These are phyloP conservation scores for Malus domestica DNA, from an alignment of 306 rosid species.

Conservation along the genomic window DNA sequence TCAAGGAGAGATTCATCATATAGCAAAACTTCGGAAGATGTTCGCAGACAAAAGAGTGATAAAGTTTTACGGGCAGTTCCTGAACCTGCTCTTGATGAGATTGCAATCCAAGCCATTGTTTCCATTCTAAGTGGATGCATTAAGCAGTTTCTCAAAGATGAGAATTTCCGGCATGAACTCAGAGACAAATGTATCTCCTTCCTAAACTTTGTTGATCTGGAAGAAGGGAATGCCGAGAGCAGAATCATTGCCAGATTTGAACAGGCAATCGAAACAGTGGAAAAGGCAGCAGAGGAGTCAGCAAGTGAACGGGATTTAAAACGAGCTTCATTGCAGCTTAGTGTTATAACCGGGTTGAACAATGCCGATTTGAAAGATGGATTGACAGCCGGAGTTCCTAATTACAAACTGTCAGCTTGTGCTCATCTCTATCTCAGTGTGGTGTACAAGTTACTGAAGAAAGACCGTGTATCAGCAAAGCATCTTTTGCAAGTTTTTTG, in stretches of 20 bases:
- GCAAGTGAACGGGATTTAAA: conserved; percentile 38
- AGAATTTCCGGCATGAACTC: conserved; percentile 43
- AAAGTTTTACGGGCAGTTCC: conserved; percentile 4
- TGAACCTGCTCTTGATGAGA: conserved; percentile 34
- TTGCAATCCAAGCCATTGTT: conserved; percentile 51
- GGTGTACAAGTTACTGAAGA: conserved; percentile 49
- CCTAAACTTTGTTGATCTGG: conserved; percentile 32
- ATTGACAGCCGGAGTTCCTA: conserved; percentile 47
- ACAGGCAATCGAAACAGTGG: conserved; percentile 66
- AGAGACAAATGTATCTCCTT: conserved; percentile 48
- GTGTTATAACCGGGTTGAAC: conserved; percentile 62
- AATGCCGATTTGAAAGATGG: conserved; percentile 46
- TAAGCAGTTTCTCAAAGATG: conserved; percentile 51
- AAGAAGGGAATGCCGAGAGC: conserved; percentile 33
- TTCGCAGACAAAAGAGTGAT: conserved; percentile 8
- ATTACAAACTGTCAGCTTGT: conserved; percentile 64
- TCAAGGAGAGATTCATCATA: conserved; percentile 15
- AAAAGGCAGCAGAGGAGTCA: conserved; percentile 42
- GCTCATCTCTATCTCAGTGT: conserved; percentile 92
- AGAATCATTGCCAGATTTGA: conserved; percentile 56
- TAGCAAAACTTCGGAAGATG: conserved; percentile 17
- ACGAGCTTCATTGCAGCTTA: conserved; percentile 52
- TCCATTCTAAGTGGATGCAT: conserved; percentile 62
- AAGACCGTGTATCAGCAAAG: conserved; percentile 56
- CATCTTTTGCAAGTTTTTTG: conserved; percentile 83